These are phyloP conservation scores for Wickerhamomyces rabaulensis DNA, from an alignment of 805 yeast genomes.

Conservation along the genomic window DNA sequence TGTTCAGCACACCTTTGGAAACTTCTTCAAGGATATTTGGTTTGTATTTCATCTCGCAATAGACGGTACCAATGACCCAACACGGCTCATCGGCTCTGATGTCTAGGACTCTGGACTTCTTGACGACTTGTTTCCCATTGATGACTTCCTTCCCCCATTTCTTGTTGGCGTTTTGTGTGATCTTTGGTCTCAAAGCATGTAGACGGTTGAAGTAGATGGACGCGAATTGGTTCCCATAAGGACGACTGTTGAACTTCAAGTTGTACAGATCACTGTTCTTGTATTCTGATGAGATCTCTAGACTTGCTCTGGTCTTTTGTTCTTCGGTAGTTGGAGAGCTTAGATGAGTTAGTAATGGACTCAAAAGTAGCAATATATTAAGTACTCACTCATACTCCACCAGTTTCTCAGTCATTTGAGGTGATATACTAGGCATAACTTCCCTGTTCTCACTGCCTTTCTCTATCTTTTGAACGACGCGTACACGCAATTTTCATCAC, in stretches of 20 bases:
- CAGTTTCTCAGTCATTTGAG: slow-evolving; percentile 5
- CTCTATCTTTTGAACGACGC: neutral
- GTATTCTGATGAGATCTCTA: slow-evolving; percentile 7
- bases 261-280: slow-evolving; percentile 8
- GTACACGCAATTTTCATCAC: neutral
- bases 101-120: slow-evolving; percentile 53
- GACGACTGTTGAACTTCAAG: slow-evolving; percentile 29
- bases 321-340: slow-evolving; percentile 3
- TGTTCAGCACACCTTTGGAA: slow-evolving; percentile 43
- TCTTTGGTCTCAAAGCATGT: slow-evolving; percentile 40
- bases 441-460: neutral
- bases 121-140: slow-evolving; percentile 30
- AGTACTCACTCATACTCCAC: slow-evolving; percentile 6
- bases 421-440: slow-evolving; percentile 5
- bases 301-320: neutral
- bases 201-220: slow-evolving; percentile 50
- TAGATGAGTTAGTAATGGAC: neutral
- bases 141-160: slow-evolving; percentile 54
- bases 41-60: slow-evolving; percentile 77
- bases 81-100: slow-evolving; percentile 55
- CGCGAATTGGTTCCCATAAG: slow-evolving; percentile 54
- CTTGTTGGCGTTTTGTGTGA: slow-evolving; percentile 38
- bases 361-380: neutral
- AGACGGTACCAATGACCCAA: slow-evolving; percentile 86
- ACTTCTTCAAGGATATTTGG: slow-evolving; percentile 84